These are phyloP conservation scores for Coniochaeta sp. DNA, from an alignment of 2,329 filamentous ascomycete genomes.

Conservation along the genomic window DNA sequence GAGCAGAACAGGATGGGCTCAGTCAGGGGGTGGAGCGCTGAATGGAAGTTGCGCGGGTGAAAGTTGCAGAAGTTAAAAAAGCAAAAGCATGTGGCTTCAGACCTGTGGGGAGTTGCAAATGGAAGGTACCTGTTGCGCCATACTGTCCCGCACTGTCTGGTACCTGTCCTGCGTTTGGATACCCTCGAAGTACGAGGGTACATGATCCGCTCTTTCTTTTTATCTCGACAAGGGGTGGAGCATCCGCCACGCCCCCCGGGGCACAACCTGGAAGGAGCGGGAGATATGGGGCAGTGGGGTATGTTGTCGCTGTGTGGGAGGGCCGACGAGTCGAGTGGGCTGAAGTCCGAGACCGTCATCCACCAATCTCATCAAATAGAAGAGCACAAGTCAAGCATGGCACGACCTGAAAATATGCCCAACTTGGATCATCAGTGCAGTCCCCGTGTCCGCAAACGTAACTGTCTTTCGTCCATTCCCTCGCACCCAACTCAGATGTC, in stretches of 20 bases:
- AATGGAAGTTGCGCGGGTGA: background rate
- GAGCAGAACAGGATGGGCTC: background rate
- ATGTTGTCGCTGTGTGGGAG: background rate
- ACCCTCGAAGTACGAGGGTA: background rate
- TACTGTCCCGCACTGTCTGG: background rate
- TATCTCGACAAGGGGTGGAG: background rate
- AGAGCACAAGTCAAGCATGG: background rate
- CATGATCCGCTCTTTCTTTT: background rate
- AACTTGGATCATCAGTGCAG: background rate
- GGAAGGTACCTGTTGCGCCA: background rate
- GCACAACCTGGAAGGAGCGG: background rate
- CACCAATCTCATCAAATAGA: background rate
- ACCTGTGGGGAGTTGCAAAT: background rate
- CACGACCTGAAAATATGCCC: background rate
- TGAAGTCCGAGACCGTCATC: background rate
- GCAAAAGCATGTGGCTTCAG: constrained; percentile 1
- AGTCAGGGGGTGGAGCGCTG: background rate
- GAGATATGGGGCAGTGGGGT: background rate
- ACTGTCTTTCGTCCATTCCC: background rate
- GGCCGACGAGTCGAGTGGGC: background rate
- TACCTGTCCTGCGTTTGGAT: background rate
- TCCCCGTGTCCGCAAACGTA: background rate
- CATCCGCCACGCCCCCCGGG: background rate
- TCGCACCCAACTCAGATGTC: background rate
- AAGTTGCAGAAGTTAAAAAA: background rate